Percentiles rank a stretch among this genome's conserved stretches.
phyloP scores from a whole-genome alignment of 1,284 basidiomycete genomes.

The Cryptococcus neoformans region DNA sequence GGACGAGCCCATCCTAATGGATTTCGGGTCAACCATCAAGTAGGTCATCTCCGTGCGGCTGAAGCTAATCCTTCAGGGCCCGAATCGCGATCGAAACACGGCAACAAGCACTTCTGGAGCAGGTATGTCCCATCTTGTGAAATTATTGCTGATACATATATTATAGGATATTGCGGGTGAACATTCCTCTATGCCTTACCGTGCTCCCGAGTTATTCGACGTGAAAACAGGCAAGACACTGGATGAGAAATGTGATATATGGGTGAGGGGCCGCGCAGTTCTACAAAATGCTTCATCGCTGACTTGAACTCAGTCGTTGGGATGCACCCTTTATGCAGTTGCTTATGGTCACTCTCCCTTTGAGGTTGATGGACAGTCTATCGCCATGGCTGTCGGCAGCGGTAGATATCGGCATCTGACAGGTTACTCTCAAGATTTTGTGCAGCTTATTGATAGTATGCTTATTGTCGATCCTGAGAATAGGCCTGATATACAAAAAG shows the following conservation, averaged over 20 bases:
- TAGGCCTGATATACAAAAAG: conserved; percentile 78
- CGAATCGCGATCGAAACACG: conserved; percentile 59
- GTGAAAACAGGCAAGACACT: conserved; percentile 82
- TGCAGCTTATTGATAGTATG: conserved; percentile 76
- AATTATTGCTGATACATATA: background rate
- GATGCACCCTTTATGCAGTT: conserved; percentile 85
- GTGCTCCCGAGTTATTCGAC: conserved; percentile 92
- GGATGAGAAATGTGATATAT: conserved; percentile 95
- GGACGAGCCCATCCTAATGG: conserved; percentile 91
- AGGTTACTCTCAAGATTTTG: conserved; percentile 72
- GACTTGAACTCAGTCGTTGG: conserved; percentile 65
- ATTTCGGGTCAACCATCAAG: conserved; percentile 77
- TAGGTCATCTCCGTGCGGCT: conserved; percentile 11
- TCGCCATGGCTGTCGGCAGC: conserved; percentile 91
- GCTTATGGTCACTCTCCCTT: conserved; percentile 92
- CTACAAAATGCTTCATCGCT: background rate
- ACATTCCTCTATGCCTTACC: conserved; percentile 94
- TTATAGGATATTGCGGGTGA: conserved; percentile 84
- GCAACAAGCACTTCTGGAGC: conserved; percentile 79
- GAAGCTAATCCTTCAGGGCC: conserved; percentile 27
- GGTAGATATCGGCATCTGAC: conserved; percentile 82
- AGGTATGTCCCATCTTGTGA: conserved; percentile 52
- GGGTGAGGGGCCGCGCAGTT: conserved; percentile 56
- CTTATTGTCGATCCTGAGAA: conserved; percentile 74
- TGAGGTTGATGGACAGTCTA: conserved; percentile 83